These are phyloP conservation scores for Dryadomyces sulphureus DNA, from an alignment of 2,329 filamentous ascomycete genomes.

Conservation along the genomic window DNA sequence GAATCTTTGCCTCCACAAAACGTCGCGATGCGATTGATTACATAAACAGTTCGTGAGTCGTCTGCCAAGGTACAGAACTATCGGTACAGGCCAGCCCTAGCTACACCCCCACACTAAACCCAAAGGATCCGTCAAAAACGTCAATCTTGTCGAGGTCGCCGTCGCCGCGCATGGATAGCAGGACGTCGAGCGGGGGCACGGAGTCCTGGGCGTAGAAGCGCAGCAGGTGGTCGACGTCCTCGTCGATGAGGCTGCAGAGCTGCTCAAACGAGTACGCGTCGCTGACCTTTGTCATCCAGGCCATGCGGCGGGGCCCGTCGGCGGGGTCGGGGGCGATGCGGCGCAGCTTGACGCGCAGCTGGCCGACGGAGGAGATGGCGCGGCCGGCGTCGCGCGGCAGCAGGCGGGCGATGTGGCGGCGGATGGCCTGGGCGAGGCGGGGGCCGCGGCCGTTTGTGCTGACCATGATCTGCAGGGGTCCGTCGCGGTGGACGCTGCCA, in stretches of 20 bases:
- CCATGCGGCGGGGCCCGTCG: conserved; percentile 78
- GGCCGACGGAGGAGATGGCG: conserved; percentile 74
- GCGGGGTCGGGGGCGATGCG: conserved; percentile 56
- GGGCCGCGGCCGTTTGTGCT: conserved; percentile 96
- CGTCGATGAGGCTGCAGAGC: conserved; percentile 65
- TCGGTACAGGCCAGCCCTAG: too few relatives aligned
- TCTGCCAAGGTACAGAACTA: too few relatives aligned
- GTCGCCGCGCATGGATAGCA: conserved; percentile 38
- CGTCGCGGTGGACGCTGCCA: conserved; percentile 86
- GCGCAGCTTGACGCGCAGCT: conserved; percentile 63
- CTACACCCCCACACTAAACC: conserved; percentile 35
- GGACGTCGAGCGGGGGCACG: conserved; percentile 38
- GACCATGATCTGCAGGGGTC: conserved; percentile 95
- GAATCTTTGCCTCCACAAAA: not conserved
- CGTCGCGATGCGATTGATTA: too few relatives aligned
- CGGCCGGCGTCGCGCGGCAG: conserved; percentile 69
- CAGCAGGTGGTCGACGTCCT: conserved; percentile 74
- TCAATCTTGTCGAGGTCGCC: conserved; percentile 30
- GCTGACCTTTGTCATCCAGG: conserved; percentile 89
- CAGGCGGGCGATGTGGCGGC: conserved; percentile 62
- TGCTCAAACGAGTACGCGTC: conserved; percentile 76
- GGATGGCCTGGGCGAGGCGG: conserved; percentile 72
- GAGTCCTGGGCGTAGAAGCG: conserved; percentile 49
- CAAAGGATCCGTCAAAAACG: conserved; percentile 44
- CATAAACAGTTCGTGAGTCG: too few relatives aligned